phyloP scores from a whole-genome alignment of 2,329 filamentous ascomycete genomes.

The Paracorniculantispora psalliotae region DNA sequence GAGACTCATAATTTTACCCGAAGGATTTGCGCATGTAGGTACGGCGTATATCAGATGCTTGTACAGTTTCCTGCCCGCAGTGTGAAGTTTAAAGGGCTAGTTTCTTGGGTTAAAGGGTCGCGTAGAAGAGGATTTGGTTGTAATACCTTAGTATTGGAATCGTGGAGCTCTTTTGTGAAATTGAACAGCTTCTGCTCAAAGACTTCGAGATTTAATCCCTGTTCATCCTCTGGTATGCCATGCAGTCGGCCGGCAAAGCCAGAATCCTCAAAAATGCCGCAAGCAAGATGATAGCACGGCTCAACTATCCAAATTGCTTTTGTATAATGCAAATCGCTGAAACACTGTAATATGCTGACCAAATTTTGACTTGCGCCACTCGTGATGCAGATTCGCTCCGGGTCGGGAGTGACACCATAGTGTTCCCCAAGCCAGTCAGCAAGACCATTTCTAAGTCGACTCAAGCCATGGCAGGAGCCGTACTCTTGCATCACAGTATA shows the following conservation, averaged over 20 bases:
- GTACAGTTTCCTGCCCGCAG: conserved; percentile 69
- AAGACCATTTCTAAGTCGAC: conserved; percentile 61
- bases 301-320: conserved; percentile 73
- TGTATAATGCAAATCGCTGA: conserved; percentile 73
- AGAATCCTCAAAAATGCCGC: conserved; percentile 75
- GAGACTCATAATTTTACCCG: conserved; percentile 73
- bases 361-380: conserved; percentile 82
- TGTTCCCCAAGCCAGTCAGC: conserved; percentile 64
- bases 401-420: conserved; percentile 44
- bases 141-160: neutral
- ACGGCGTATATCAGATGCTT: conserved; percentile 84
- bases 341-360: conserved; percentile 71
- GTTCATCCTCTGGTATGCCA: conserved; percentile 69
- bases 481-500: conserved; percentile 66
- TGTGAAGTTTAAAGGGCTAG: conserved; percentile 49
- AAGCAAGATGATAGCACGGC: conserved; percentile 77
- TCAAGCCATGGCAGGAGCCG: conserved; percentile 70
- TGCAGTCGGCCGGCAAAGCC: conserved; percentile 64
- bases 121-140: too few relatives aligned
- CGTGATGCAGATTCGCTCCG: conserved; percentile 69
- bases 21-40: conserved; percentile 85
- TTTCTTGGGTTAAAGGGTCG: neutral
- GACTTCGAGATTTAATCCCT: conserved; percentile 66
- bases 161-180: neutral
- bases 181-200: conserved; percentile 18